Evolutionary conservation across 331 rosid species (phyloP).

Genomic region (Pyracantha coccinea): DNA sequence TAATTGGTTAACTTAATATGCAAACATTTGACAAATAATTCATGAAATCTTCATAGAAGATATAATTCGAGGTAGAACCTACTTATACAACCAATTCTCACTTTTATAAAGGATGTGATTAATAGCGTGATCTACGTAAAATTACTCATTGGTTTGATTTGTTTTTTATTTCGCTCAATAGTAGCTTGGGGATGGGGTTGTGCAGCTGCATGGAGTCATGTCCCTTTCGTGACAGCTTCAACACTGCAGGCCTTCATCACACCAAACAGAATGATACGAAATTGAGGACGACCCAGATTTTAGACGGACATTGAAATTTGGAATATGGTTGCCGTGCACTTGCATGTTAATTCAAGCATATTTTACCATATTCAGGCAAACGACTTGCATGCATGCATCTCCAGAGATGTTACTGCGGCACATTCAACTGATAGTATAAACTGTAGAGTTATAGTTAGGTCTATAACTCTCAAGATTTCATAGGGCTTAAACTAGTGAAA

Average conservation of each 20-base stretch:
- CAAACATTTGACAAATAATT: not conserved
- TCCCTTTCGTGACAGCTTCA: conserved; percentile 3
- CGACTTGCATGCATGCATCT: no score
- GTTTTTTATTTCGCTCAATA: not conserved
- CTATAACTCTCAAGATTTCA: no score
- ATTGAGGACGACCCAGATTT: not conserved
- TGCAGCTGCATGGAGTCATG: not conserved
- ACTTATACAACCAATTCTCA: not conserved
- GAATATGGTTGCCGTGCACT: not conserved
- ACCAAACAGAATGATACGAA: not conserved
- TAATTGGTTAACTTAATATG: no score
- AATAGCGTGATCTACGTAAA: not conserved
- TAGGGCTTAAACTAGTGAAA: no score
- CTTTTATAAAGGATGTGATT: not conserved
- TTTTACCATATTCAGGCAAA: no score
- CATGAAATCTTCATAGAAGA: no score
- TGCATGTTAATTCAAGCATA: not conserved
- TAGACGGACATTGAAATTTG: not conserved
- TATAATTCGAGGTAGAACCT: no score
- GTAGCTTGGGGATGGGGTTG: not conserved
- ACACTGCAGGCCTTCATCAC: not conserved
- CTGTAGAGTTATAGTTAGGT: no score
- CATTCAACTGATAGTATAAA: no score
- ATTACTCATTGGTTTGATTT: not conserved
- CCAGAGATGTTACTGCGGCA: no score